Base-by-base conservation (phyloP, 495 filamentous ascomycete genomes). In the Aspergillus biplanus region DNA sequence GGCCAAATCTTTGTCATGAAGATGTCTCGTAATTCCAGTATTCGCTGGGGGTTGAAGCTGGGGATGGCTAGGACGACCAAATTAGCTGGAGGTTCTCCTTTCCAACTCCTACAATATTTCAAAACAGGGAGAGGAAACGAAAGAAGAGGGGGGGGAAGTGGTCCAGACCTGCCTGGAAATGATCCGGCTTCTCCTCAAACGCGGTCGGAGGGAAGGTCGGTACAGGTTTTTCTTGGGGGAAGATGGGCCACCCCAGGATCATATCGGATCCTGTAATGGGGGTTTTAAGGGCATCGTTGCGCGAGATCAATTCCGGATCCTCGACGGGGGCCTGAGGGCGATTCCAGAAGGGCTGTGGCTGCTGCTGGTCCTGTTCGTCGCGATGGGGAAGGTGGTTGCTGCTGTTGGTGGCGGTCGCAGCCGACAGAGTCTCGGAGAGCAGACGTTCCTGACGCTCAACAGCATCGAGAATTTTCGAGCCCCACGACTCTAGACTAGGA, bases 221-320 rank as follows among this genome's bases (percentile, higher is more conserved):
- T 12, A 68, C 65, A 7, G 71, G 69, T 58, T 67, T 73, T 16
- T 71, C 64, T 47, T 55, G 62, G 13, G 71, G 71, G 39, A 73
- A 73, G 11, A 73, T 71, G 13, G 71, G 71, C 71, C 71, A 73
- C 61, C 59, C 62, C 11, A 73, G 69, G 59, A 73, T 73, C 71
- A 73, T 73, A 37, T 71, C 71, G 3, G 71, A 73, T 21, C 71
- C 71, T 6, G 71, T 73, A 35, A 73, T 73, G 15, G 71, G 71
- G 8, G 71, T 73, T 21, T 67, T 73, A 31, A 66, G 67, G 1
- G 71, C 59, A 67, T 73, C 71, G 62, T 73, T 73, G 42, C 71
- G 67, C 21, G 71, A 73, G 6, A 73, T 73, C 39, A 62, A 58
- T 50, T 73, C 71, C 21, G 67, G 62, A 65, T 71, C 67, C 64